Evolutionary conservation across 306 rosid species (phyloP), one percentile per base, ranked within the genome.

Genomic region (Castanopsis chinensis): DNA sequence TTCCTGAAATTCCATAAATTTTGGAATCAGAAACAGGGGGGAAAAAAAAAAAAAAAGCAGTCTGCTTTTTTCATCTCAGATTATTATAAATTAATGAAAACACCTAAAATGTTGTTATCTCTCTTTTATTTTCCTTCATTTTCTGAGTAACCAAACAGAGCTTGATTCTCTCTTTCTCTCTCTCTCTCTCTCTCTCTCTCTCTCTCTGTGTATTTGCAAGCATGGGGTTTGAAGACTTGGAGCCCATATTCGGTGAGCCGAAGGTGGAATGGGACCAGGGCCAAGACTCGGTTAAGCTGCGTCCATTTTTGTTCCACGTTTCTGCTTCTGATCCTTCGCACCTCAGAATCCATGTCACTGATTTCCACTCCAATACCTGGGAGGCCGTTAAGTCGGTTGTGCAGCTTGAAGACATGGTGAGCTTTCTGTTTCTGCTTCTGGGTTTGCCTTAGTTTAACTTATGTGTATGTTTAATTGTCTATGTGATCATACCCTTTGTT

Each of bases 401-500:
- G 56, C 86, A 81, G 79, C 97, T 94, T 3, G 92, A 94, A 71
- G 97, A 91, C 74, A 85, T 94, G 90, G 97, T 94, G 28, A 89
- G 88, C 82, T 49, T 76, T 43, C 55, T 52, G 14, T 13, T 1
- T 74, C 28, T 56, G 30, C 12, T 77, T 49, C 76, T 76, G 37
- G 25, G 30, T 13, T 25, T 71, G 75, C 6, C 20, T 10, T 7
- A 3, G 71, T 18, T 65, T 65, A n/a, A 11, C 10, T 67, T 3
- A 3, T 67, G 52, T 32, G 27, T 61, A 27, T 13, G 8, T 61
- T 13, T 49, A 0, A 49, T 12, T 49, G 53, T 12, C 6, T 13
- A 28, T 60, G 14, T 3, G 1, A 0, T 25, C 33, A 4, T 11
- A 25, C 27, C 7, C 14, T 65, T 65, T 32, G 43, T 17, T 32